Percentiles rank a stretch among this genome's conserved stretches.
These are phyloP conservation scores for Heliocybe sulcata DNA, from an alignment of 1,284 basidiomycete species.

Conservation along the genomic window DNA sequence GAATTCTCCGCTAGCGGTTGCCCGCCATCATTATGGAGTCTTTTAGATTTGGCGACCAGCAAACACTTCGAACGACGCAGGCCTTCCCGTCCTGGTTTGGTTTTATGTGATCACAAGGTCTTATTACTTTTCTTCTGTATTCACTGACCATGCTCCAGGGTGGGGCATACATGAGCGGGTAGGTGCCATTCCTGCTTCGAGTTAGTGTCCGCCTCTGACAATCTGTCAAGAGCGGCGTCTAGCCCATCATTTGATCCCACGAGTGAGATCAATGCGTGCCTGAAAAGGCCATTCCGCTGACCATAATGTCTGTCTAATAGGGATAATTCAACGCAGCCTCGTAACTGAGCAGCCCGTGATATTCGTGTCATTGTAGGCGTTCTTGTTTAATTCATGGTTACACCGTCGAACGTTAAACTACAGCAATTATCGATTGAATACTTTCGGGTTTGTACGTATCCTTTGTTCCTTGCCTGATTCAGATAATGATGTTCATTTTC, in stretches of 20 bases:
- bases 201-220: neutral
- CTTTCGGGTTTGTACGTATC: conserved; percentile 43
- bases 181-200: conserved; percentile 4
- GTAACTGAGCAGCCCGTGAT: conserved; percentile 41
- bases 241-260: conserved; percentile 34
- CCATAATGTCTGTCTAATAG: conserved; percentile 20
- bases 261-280: conserved; percentile 22
- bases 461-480: neutral
- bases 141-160: conserved; percentile 28
- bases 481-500: conserved; percentile 9
- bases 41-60: conserved; percentile 24
- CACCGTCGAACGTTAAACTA: neutral
- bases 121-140: neutral
- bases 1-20: too few species aligned
- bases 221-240: conserved; percentile 32
- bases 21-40: conserved; percentile 3
- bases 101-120: conserved; percentile 33
- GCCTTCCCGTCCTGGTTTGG: conserved; percentile 44
- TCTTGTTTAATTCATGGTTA: neutral
- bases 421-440: conserved; percentile 52
- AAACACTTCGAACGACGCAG: conserved; percentile 22
- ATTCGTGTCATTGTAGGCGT: conserved; percentile 45
- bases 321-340: conserved; percentile 40
- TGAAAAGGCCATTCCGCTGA: neutral
- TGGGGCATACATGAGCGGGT: conserved; percentile 42